These are phyloP conservation scores for Dothiorella sarmentorum DNA, from an alignment of 2,329 filamentous ascomycete species.

Conservation along the genomic window DNA sequence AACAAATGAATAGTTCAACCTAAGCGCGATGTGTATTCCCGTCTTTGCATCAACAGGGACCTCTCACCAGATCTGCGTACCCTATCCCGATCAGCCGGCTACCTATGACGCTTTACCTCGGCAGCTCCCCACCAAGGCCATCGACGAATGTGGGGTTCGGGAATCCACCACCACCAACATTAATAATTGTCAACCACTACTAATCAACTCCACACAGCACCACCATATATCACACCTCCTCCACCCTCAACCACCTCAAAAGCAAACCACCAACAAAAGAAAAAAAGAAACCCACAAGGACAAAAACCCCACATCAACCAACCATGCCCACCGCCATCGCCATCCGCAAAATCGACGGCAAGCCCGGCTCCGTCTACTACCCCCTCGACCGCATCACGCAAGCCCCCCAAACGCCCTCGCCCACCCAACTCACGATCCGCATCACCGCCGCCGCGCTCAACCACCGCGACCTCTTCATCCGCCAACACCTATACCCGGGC, in stretches of 20 bases:
- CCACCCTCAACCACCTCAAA: neutral
- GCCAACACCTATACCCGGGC: slow-evolving; percentile 85
- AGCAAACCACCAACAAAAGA: neutral
- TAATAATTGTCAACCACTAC: neutral
- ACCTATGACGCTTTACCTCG: slow-evolving; percentile 11
- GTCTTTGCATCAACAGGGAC: too few relatives aligned
- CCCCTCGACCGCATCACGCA: slow-evolving; percentile 46
- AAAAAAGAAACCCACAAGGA: neutral
- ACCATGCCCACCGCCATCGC: slow-evolving; percentile 56
- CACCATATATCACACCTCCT: neutral
- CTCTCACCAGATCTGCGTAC: neutral
- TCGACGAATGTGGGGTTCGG: slow-evolving; percentile 2
- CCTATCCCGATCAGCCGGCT: too few relatives aligned
- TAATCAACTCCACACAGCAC: neutral
- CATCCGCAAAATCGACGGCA: slow-evolving; percentile 69
- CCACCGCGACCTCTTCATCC: slow-evolving; percentile 92
- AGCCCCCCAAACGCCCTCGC: slow-evolving; percentile 32
- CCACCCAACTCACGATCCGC: slow-evolving; percentile 66
- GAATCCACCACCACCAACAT: neutral
- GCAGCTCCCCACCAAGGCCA: neutral
- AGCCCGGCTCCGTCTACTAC: slow-evolving; percentile 86
- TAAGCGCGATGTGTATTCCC: too few relatives aligned
- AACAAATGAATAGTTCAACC: neutral
- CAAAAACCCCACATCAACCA: neutral
- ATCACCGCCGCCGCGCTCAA: slow-evolving; percentile 80